These are phyloP conservation scores for Penicillium sp. DNA, from an alignment of 2,329 filamentous ascomycete genomes.

Conservation along the genomic window DNA sequence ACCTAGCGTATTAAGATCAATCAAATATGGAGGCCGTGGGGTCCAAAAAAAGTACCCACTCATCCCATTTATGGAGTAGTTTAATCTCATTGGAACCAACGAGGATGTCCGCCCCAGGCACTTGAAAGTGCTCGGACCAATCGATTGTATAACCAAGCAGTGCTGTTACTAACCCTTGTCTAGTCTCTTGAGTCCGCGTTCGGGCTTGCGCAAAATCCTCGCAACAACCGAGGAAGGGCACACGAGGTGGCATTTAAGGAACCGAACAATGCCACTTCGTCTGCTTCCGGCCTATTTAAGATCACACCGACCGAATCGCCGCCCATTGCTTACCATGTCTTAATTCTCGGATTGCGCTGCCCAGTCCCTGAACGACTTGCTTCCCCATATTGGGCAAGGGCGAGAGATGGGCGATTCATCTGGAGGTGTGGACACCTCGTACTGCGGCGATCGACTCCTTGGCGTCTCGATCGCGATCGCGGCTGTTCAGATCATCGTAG, in stretches of 20 bases:
- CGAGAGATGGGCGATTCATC: neutral
- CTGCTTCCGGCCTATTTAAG: neutral
- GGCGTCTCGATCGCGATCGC: conserved; percentile 25
- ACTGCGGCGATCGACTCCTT: conserved; percentile 24
- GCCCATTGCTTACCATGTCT: neutral
- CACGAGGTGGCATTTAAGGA: neutral
- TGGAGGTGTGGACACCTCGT: conserved; percentile 1
- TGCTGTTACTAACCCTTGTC: neutral
- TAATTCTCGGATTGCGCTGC: neutral
- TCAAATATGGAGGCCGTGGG: neutral
- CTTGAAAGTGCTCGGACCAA: neutral
- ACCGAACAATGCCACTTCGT: neutral
- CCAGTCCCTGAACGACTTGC: neutral
- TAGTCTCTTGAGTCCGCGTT: neutral
- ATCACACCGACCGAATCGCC: neutral
- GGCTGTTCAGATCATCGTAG: conserved; percentile 27
- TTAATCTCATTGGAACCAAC: neutral
- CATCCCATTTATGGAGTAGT: neutral
- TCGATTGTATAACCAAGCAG: neutral
- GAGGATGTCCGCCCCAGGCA: neutral
- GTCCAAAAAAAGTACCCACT: neutral
- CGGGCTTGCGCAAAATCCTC: neutral
- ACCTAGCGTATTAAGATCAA: neutral
- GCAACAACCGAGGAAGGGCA: neutral
- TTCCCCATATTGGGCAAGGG: neutral